Evolutionary conservation across 2,329 filamentous ascomycete genomes (phyloP).

Genomic region (Hortaea sp.): DNA sequence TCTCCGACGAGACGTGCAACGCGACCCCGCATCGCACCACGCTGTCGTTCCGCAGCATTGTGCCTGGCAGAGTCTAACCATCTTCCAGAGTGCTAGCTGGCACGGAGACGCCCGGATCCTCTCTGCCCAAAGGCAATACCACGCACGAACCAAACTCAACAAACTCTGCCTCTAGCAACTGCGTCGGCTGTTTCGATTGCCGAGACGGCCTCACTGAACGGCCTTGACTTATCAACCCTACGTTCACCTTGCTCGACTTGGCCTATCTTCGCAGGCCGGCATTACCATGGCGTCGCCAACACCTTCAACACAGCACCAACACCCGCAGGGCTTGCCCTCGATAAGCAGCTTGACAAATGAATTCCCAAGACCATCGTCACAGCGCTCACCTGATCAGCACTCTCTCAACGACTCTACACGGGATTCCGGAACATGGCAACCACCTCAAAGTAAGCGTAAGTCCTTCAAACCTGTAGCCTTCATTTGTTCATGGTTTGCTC

Average conservation of each 20-base stretch:
- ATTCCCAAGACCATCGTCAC: constrained; percentile 16
- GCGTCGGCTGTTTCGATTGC: too few relatives aligned
- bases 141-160: too few relatives aligned
- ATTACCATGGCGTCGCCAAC: constrained; percentile 17
- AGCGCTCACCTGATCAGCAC: constrained; percentile 22
- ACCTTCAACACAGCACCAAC: constrained; percentile 8
- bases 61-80: neutral
- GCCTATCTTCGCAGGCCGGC: neutral
- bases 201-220: too few relatives aligned
- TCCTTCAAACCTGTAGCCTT: neutral
- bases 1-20: constrained; percentile 13
- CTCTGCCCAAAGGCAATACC: too few relatives aligned
- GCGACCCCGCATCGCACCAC: constrained; percentile 9
- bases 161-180: too few relatives aligned
- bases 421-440: constrained; percentile 28
- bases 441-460: constrained; percentile 29
- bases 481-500: too few relatives aligned
- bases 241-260: too few relatives aligned
- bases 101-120: too few relatives aligned
- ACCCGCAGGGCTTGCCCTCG: constrained; percentile 23
- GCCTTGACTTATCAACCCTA: too few relatives aligned
- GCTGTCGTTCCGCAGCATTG: neutral
- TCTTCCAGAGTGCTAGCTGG: too few relatives aligned
- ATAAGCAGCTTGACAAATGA: constrained; percentile 29
- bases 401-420: constrained; percentile 22